Base-by-base conservation (phyloP, 192 early-diverging fungal genomes). In the Chytriomyces confervae region DNA sequence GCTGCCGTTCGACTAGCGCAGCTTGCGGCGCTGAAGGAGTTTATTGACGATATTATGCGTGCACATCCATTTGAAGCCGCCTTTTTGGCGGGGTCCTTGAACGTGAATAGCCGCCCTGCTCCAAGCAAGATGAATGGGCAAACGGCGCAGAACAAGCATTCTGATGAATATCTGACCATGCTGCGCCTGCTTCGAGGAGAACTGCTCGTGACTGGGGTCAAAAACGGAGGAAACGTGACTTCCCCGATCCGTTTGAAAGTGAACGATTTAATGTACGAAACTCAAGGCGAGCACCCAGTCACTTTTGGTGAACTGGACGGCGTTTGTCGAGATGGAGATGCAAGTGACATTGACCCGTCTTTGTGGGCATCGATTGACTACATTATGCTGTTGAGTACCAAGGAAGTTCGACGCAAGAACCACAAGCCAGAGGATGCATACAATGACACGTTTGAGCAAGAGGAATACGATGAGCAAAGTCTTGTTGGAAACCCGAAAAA, bases 251-350 rank as follows among this genome's bases (percentile, higher is more conserved):
- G 74, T 23, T 45, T 64, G 36, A 44, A 50, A n/a, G 82, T 84
- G 53, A 51, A 69, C 11, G 93, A 94, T 77, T 51, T 89, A 27
- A 75, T 92, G 47, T 81, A 88, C 45, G 86, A 90, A 66, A 62
- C 85, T 13, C 83, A 85, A 23, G 89, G 90, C 1, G 86, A 91
- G 77, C 92, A 94, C 48, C 92, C 92, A 5, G 88, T 95, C n/a
- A 94, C 94, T 0, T 92, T 91, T 85, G 92, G 91, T n/a, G 92
- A 94, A 64, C 84, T 87, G 27, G 64, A 49, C n/a, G 69, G 45
- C 44, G 53, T 44, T 23, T 36, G 29, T 36, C 29, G 29, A 36
- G 46, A 18, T 5, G 68, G 27, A 45, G 68, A 29, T 2, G 27
- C 11, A 51, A 45, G 46, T 3, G 27, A 20, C 18, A 27, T 27